Evolutionary conservation across 179 eudicot genomes (phyloP), one percentile per base, ranked within the genome.

Genomic region (Beta lomatogona): DNA sequence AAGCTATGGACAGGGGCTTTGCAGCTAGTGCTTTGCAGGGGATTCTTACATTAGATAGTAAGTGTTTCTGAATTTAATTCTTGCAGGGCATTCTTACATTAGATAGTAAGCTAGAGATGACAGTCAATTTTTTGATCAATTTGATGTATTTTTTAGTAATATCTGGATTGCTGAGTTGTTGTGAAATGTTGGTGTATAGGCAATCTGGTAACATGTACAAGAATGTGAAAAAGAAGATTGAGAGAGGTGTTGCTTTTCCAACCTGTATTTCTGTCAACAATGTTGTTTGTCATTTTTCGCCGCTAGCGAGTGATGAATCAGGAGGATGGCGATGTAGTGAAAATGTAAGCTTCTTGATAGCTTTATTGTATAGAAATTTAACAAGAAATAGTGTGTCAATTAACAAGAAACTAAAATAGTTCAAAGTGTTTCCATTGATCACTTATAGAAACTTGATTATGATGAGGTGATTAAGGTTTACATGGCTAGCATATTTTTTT

Each of bases 191-290:
- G 36, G 45, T 81, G 10, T 75, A 46, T 75, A 93, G 97, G 82
- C 91, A 90, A 83, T 77, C 92, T 72, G 94, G 89, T 8, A 91
- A 79, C 68, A 91, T 87, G 91, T 93, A 91, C 88, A 93, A 93
- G 91, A 93, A 86, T 80, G 88, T 80, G 46, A 93, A 93, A 87
- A 93, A 91, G 92, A 93, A 93, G 94, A 91, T 93, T 70, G 97
- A 93, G 76, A 88, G 79, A 66, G 97, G 97, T 79, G 88, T 93
- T 72, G 97, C 94, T 12, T 93, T 93, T 72, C 97, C 97, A 9
- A 93, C 99, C 6, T 94, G 98, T 83, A 79, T 97, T 15, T 97
- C 99, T 0, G 95, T 96, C 19, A 97, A 97, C 88, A 94, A 92
- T 77, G 89, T 91, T 12, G 89, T 94, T 44, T 87, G 98, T 78